Evolutionary conservation across 2,329 filamentous ascomycete species (phyloP), one percentile per base, ranked within the genome.

Genomic region (Tolypocladium tropicale): DNA sequence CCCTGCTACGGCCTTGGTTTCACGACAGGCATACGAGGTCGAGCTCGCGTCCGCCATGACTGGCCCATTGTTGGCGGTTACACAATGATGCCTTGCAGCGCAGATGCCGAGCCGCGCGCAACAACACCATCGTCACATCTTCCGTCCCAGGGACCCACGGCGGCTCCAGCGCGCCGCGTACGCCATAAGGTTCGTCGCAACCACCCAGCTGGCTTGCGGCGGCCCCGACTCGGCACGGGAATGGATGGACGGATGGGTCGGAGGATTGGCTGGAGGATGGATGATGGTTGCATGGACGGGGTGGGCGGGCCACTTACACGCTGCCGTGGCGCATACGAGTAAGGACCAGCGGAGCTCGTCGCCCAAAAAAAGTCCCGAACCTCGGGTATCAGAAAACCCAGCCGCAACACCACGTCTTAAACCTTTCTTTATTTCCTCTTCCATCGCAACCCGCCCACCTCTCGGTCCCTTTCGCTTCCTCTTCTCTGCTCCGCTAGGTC

Each of bases 361-460:
- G 11, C 34, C 34, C 23, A 41, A 41, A 53, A 36, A 39, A 39
- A 39, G 36, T 28, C 23, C 51, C 51, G 34, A 53, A 39, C 51
- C 34, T 53, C 51, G 51, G 51, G 41, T 53, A n/a, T 53, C 50
- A 52, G 33, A 36, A 53, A 53, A 18, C n/a, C 51, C 33, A 28
- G 18, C 36, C 34, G 39, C 36, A 33, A 39, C 51, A 18, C 32
- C 51, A 23, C 33, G 16, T n/a, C 34, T 23, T 10, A n/a, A n/a
- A 14, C 4, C 49, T 33, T 41, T 21, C 33, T 5, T 4, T 37
- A 12, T 53, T 6, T 34, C 9, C 21, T 25, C n/a, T 52, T 21
- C n/a, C n/a, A 10, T 39, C 51, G 51, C 34, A 16, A 16, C 23
- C 41, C 16, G 23, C 43, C 43, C 30, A 14, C 6, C 43, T 30